Percentiles rank a stretch among this genome's conserved stretches.
phyloP scores from a whole-genome alignment of 768 basidiomycete species.

The Tylopilus balloui region DNA sequence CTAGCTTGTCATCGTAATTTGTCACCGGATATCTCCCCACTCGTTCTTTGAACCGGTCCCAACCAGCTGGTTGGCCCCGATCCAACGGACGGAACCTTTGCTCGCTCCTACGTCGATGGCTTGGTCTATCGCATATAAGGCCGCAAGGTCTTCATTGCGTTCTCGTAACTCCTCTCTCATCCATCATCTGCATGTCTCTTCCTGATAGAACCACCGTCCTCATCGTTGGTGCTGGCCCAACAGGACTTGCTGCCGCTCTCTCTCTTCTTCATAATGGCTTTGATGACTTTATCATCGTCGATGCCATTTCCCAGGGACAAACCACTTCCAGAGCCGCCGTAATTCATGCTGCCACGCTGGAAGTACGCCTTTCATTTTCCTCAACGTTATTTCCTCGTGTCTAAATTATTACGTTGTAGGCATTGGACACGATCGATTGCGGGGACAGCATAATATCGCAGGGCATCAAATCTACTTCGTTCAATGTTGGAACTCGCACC shows the following conservation, averaged over 20 bases:
- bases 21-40: no score
- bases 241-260: constrained; percentile 44
- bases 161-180: background rate
- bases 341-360: constrained; percentile 50
- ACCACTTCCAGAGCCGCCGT: constrained; percentile 42
- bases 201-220: constrained; percentile 39
- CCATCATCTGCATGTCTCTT: constrained; percentile 18
- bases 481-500: constrained; percentile 31
- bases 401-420: constrained; percentile 35
- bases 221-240: constrained; percentile 49
- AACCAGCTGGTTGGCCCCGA: no score
- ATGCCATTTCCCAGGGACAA: constrained; percentile 31
- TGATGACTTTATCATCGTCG: constrained; percentile 42
- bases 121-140: background rate
- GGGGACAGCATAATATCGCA: constrained; percentile 36
- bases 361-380: constrained; percentile 31
- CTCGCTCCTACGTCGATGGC: background rate
- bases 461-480: constrained; percentile 31
- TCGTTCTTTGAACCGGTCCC: no score
- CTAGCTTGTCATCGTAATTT: no score
- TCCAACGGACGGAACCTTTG: background rate
- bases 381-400: constrained; percentile 20
- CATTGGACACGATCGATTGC: constrained; percentile 42
- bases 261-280: constrained; percentile 41
- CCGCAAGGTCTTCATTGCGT: background rate